Base-by-base conservation (phyloP, 2,329 filamentous ascomycete species). In the Leptodontidium sp. region DNA sequence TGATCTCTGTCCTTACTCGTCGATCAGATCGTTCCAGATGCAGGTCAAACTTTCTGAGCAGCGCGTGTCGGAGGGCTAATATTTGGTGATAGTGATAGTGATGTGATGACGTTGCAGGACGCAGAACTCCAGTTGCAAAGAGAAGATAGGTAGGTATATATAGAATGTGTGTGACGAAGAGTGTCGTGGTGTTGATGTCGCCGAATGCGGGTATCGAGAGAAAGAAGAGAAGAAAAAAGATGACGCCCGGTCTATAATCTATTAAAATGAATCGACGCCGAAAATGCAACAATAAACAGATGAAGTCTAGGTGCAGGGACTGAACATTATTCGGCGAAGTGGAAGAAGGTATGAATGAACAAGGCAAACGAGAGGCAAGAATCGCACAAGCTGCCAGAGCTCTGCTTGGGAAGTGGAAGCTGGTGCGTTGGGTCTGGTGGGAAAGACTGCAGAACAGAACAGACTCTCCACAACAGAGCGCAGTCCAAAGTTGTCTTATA, bases 301-400 rank as follows among this genome's bases (percentile, higher is more conserved):
- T 45, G 57, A 43, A 45, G 57, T 40, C 38, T 59, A 59, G 38
- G 21, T 59, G 57, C 38, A 59, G 21, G 8, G 15, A 45, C 7
- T 45, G 38, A 69, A 67, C 69, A 73, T 67, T 73, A 74, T 69
- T 65, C 43, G 65, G 40, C 61, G 58, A 65, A 71, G 68, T 29
- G 64, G 64, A 66, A 73, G 55, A 69, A 50, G 24, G 40, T 29
- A 55, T 32, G 57, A 9, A 52, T 29, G 29, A 71, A 68, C 66
- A 73, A 72, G 71, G 73, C 68, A 72, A 68, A 69, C 66, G 71
- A 75, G 72, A 71, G 74, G 66, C 68, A 50, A 71, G 55, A 69
- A 68, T 58, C 69, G 73, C 73, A 76, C 72, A 77, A 77, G 76
- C 83, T 85, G 79, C 83, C 83, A 80, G 84, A 85, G 84, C 81